Base-by-base conservation (phyloP, 495 filamentous ascomycete species). In the Bryoglossum gracile region DNA sequence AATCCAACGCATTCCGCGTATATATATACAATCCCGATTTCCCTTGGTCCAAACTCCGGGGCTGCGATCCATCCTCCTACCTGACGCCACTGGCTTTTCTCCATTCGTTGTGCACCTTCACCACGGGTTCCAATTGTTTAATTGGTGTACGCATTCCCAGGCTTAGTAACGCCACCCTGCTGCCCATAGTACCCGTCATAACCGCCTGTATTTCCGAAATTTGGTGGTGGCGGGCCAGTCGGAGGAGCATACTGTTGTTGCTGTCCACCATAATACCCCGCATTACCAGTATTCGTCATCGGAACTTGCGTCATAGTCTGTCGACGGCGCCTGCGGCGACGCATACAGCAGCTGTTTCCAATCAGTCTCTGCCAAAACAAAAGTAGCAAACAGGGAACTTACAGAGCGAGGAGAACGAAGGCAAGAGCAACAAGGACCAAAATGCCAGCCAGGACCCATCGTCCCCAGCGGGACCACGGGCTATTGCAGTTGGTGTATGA, bases 121-220 rank as follows among this genome's bases (percentile, higher is more conserved):
- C n/a, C n/a, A n/a, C n/a, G n/a, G n/a, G n/a, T n/a, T n/a, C n/a
- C n/a, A n/a, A n/a, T 21, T 17, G 6, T 13, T 32, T 13, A 32
- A 6, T 32, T 32, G 28, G 17, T 42, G 8, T 54, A 54, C 10
- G 30, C 43, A 48, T 48, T 54, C 35, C 28, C 33, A 4, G 51
- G 51, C 28, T 54, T 45, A 18, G 45, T 44, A 19, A 54, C 38
- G 5, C 51, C 51, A 17, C 39, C 33, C 18, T 54, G 50, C 25
- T 54, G 45, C 18, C 34, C 45, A 41, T 45, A 44, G 40, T 50
- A 48, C 0, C 44, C 44, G 42, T 50, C 36, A 24, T 42, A 33
- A 3, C 17, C 37, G 2, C 14, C 33, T 24, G 18, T 38, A 3
- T 8, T 32, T 6, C 43, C 41, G 34, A 40, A 23, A 4, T 11